Percentiles rank a stretch among this genome's conserved stretches.
Conservation (phyloP, 108 stramenopile species). For the Nannochloropsis gaditana region DNA sequence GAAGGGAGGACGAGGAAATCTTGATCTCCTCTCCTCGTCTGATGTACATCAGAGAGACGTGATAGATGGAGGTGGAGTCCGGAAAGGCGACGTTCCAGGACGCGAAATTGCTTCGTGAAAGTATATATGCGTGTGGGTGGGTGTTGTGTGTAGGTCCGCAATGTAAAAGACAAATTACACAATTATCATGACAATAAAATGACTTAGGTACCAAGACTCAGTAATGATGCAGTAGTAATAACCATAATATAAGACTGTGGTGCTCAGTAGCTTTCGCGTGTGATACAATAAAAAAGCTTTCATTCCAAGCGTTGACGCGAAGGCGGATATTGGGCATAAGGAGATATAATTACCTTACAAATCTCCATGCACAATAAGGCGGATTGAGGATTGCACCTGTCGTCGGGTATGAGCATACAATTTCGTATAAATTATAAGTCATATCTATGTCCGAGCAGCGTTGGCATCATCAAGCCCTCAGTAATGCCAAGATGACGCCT, state of each 20-base stretch:
- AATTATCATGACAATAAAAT: no score
- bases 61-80: slow-evolving; percentile 23
- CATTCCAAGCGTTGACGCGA: no score
- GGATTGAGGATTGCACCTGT: not conserved
- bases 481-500: no score
- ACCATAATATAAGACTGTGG: no score
- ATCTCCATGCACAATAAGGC: slow-evolving; percentile 13
- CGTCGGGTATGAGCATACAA: not conserved
- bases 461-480: no score
- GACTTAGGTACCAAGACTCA: no score
- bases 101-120: not conserved
- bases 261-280: no score
- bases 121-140: not conserved
- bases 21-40: slow-evolving; percentile 24
- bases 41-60: slow-evolving; percentile 19
- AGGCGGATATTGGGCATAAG: not conserved
- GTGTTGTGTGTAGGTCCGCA: not conserved
- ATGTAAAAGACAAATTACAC: not conserved
- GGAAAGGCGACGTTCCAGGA: slow-evolving; percentile 32
- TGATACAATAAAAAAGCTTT: no score
- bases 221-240: no score
- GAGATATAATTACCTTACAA: not conserved
- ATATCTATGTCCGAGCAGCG: no score
- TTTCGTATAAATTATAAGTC: not conserved
- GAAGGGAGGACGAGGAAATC: not conserved